These are phyloP conservation scores for Aureobasidium sp. DNA, from an alignment of 2,329 filamentous ascomycete species.

Conservation along the genomic window DNA sequence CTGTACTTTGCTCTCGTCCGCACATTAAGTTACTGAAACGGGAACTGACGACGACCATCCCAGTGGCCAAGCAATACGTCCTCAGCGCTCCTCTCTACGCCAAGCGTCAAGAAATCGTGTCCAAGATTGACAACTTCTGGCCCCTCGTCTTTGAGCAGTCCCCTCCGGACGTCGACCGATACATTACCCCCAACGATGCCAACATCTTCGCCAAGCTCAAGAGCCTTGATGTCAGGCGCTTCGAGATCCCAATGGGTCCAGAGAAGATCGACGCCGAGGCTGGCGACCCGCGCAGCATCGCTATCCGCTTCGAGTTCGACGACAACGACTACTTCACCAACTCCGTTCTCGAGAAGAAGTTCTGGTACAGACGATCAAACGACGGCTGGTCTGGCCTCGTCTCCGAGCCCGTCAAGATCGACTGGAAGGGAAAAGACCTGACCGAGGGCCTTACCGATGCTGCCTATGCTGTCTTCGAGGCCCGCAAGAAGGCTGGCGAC, in stretches of 20 bases:
- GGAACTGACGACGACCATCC: slow-evolving; percentile 14
- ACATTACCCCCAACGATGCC: slow-evolving; percentile 73
- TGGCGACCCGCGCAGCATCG: slow-evolving; percentile 73
- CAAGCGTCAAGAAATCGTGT: slow-evolving; percentile 62
- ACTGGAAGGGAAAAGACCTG: slow-evolving; percentile 76
- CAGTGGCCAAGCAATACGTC: slow-evolving; percentile 65
- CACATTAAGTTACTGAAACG: background rate
- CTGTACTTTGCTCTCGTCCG: slow-evolving; percentile 47
- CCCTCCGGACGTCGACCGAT: slow-evolving; percentile 77
- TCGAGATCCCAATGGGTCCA: slow-evolving; percentile 55
- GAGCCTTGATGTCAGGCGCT: slow-evolving; percentile 64
- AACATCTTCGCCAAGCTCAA: slow-evolving; percentile 62
- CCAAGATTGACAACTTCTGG: slow-evolving; percentile 84
- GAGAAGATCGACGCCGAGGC: slow-evolving; percentile 33
- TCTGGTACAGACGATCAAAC: slow-evolving; percentile 67
- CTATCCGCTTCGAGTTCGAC: slow-evolving; percentile 67
- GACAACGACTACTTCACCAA: slow-evolving; percentile 79
- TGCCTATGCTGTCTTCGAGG: slow-evolving; percentile 60
- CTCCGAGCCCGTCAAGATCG: slow-evolving; percentile 78
- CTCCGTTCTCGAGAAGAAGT: slow-evolving; percentile 75
- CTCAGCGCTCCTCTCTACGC: slow-evolving; percentile 64
- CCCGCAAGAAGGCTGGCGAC: slow-evolving; percentile 43
- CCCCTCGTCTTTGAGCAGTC: slow-evolving; percentile 83
- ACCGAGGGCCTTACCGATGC: slow-evolving; percentile 71
- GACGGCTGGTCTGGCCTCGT: slow-evolving; percentile 69